Evolutionary conservation across 164 flowering plant genomes (phyloP).

Genomic region (Santalum album): DNA sequence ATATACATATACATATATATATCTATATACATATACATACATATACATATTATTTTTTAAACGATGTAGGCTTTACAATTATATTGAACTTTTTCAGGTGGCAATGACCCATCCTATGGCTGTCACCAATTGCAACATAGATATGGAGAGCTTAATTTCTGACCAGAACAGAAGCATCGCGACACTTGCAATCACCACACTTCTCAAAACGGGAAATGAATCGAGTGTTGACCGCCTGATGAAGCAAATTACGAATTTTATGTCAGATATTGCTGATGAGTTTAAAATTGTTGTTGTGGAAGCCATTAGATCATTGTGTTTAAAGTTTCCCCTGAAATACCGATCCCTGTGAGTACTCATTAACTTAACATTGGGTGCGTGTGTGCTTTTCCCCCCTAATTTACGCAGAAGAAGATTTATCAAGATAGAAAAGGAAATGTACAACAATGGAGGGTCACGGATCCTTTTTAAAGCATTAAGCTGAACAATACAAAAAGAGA

Average conservation of each 20-base stretch:
- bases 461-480: too few relatives aligned
- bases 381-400: too few relatives aligned
- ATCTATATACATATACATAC: too few relatives aligned
- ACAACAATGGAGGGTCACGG: too few relatives aligned
- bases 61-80: background rate
- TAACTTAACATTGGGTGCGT: too few relatives aligned
- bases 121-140: constrained; percentile 95
- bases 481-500: too few relatives aligned
- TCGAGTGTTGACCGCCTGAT: constrained; percentile 94
- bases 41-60: too few relatives aligned
- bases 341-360: constrained; percentile 66
- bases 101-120: constrained; percentile 99
- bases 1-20: too few relatives aligned
- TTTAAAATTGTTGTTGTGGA: constrained; percentile 98
- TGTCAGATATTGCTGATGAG: constrained; percentile 99
- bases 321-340: constrained; percentile 92
- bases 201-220: constrained; percentile 94
- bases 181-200: constrained; percentile 93
- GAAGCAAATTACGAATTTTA: constrained; percentile 97
- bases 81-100: constrained; percentile 43
- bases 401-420: too few relatives aligned
- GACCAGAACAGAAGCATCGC: constrained; percentile 98
- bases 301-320: constrained; percentile 88
- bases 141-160: constrained; percentile 96
- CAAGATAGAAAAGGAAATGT: too few relatives aligned